Evolutionary conservation across 2,329 filamentous ascomycete species (phyloP).

Genomic region (Dactylella cylindrospora): DNA sequence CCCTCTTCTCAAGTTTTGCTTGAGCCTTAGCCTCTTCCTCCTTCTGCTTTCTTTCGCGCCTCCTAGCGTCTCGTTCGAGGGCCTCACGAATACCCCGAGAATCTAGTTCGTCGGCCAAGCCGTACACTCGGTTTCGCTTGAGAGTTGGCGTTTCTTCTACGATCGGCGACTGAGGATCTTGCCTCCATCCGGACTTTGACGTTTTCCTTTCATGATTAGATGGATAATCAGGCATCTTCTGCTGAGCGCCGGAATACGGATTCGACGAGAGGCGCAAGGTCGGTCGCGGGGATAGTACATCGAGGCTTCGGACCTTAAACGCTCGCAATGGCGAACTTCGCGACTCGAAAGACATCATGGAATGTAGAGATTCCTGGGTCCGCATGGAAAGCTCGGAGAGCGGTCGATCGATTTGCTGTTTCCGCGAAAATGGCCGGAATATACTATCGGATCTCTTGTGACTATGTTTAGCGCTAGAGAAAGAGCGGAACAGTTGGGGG

Average conservation of each 20-base stretch:
- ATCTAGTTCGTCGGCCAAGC: slow-evolving; percentile 79
- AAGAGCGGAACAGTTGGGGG: slow-evolving; percentile 34
- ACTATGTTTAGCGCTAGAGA: slow-evolving; percentile 17
- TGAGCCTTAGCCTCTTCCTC: slow-evolving; percentile 69
- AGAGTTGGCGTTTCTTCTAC: slow-evolving; percentile 64
- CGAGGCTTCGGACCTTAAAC: slow-evolving; percentile 77
- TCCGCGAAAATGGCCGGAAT: slow-evolving; percentile 38
- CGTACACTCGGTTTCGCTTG: slow-evolving; percentile 57
- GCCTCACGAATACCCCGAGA: slow-evolving; percentile 81
- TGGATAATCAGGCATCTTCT: slow-evolving; percentile 55
- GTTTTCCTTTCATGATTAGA: slow-evolving; percentile 53
- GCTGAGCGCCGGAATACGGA: slow-evolving; percentile 60
- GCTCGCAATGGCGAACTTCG: slow-evolving; percentile 51
- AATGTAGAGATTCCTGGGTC: slow-evolving; percentile 41
- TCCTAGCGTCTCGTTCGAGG: slow-evolving; percentile 82
- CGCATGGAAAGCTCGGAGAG: slow-evolving; percentile 45
- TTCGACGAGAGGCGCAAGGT: slow-evolving; percentile 69
- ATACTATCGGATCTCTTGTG: slow-evolving; percentile 15
- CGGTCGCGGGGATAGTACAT: slow-evolving; percentile 80
- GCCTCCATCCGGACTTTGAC: slow-evolving; percentile 57
- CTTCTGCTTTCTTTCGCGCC: slow-evolving; percentile 72
- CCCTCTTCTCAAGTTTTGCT: slow-evolving; percentile 64
- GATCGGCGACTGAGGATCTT: slow-evolving; percentile 59
- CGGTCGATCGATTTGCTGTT: slow-evolving; percentile 39
- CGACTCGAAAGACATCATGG: slow-evolving; percentile 44